Conservation (phyloP, 2,329 filamentous ascomycete genomes). For the Westerdykella sp. region DNA sequence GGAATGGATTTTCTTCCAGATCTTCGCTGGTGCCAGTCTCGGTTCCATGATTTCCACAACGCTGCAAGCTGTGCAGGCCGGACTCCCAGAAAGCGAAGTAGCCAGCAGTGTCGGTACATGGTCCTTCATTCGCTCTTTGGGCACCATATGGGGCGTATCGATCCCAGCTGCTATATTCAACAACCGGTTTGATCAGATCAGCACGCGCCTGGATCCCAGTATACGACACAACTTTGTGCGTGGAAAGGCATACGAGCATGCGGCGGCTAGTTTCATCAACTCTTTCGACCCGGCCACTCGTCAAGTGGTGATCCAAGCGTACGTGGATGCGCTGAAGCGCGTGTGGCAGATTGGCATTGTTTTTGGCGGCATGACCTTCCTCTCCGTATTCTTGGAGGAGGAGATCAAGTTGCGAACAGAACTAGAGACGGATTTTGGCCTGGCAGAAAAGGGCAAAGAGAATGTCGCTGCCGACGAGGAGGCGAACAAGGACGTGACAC, state of each 20-base stretch:
- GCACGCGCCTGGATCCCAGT: slow-evolving; percentile 5
- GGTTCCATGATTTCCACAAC: slow-evolving; percentile 24
- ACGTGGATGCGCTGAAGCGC: slow-evolving; percentile 29
- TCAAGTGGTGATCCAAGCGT: slow-evolving; percentile 30
- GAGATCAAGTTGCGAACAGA: slow-evolving; percentile 35
- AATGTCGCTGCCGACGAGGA: no score
- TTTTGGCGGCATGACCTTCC: slow-evolving; percentile 30
- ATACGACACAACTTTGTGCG: slow-evolving; percentile 9
- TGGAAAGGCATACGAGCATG: slow-evolving; percentile 26
- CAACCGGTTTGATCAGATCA: slow-evolving; percentile 13
- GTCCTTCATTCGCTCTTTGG: slow-evolving; percentile 26
- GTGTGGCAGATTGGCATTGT: slow-evolving; percentile 36
- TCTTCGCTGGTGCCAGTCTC: no score
- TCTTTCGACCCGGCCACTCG: slow-evolving; percentile 11
- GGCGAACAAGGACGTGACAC: no score
- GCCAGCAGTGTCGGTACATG: slow-evolving; percentile 21
- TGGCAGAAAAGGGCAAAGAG: slow-evolving; percentile 6
- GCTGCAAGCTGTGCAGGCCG: slow-evolving; percentile 27
- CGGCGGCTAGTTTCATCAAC: slow-evolving; percentile 14
- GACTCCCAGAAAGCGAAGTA: slow-evolving; percentile 17
- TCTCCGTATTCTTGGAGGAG: slow-evolving; percentile 18
- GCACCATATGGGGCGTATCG: slow-evolving; percentile 25
- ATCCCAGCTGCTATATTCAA: slow-evolving; percentile 29
- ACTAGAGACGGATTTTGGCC: slow-evolving; percentile 38
- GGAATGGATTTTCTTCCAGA: no score